Evolutionary conservation across 306 rosid species (phyloP), one percentile per base, ranked within the genome.

Genomic region (Rubus idaeus): DNA sequence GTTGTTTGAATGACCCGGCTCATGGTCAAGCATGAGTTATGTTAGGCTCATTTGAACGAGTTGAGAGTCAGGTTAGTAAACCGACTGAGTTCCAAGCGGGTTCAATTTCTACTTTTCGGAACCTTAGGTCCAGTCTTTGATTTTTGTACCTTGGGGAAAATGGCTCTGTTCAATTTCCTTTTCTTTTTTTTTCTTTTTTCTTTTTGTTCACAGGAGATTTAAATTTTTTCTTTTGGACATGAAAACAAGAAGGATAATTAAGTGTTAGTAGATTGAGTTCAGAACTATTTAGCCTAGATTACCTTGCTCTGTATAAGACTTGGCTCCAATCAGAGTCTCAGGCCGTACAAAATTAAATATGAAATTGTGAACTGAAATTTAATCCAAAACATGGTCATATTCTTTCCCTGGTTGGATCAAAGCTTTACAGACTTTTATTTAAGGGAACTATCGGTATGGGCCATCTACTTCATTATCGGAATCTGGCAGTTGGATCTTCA

Each of bases 31-130:
- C 61, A 70, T 68, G 75, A 78, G 75, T 77, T 67, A 35, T 60
- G 82, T 77, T 79, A 23, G 26, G 81, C 81, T 16, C 39, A 57
- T 84, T 77, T 80, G 79, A 81, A 44, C 53, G 61, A 73, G 72
- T 81, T 68, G 70, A 69, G 62, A 44, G 47, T 70, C 62, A 68
- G 83, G 80, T 83, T 63, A 55, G 83, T 69, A 30, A 75, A 41
- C 81, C 42, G 53, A 30, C 68, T 67, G 56, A 63, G 73, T 72
- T 67, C 67, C 69, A 47, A 73, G 17, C 13, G 52, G 64, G 76
- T 41, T 71, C 63, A 58, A 5, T 65, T 52, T 52, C 60, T 63
- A 55, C 12, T 41, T 30, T 64, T 49, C 20, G 30, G 42, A 18
- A 41, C 45, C 60, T 10, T 10, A 5, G 47, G 58, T 17, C 5